Conservation (phyloP, 257 asterid genomes). For the Ophiorrhiza pumila region DNA sequence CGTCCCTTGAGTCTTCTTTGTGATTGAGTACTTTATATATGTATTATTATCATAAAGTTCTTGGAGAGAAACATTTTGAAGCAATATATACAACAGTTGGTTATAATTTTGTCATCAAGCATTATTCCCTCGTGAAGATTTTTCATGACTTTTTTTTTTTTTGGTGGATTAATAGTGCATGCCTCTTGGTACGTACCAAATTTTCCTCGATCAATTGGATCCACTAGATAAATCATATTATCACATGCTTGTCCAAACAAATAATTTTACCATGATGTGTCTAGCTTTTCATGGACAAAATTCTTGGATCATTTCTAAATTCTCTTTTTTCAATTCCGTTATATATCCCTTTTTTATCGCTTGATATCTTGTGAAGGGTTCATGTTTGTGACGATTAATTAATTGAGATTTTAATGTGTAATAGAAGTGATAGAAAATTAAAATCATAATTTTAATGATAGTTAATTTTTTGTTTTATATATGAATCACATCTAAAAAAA, state of each 20-base stretch:
- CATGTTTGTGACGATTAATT: too few relatives aligned
- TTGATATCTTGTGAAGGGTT: too few relatives aligned
- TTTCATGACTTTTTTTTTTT: background rate
- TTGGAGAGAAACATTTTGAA: background rate
- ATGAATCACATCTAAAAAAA: too few relatives aligned
- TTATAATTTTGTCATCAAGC: conserved; percentile 1
- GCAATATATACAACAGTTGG: background rate
- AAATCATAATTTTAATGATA: too few relatives aligned
- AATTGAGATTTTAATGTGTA: too few relatives aligned
- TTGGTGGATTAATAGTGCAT: background rate
- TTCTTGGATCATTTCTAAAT: background rate
- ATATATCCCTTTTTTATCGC: background rate
- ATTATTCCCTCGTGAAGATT: background rate
- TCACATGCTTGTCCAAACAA: conserved; percentile 5
- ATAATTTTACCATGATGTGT: conserved; percentile 10
- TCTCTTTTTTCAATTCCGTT: background rate
- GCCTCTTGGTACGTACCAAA: background rate
- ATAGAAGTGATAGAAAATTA: too few relatives aligned
- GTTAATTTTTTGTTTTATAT: too few relatives aligned
- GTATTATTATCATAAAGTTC: background rate
- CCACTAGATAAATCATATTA: conserved; percentile 4
- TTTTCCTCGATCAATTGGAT: background rate
- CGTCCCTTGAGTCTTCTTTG: background rate
- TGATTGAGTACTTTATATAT: conserved; percentile 3
- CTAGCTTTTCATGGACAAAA: background rate